Percentiles rank a stretch among this genome's conserved stretches.
Evolutionary conservation across 768 basidiomycete species (phyloP).

Genomic region (Tricholoma furcatifolium): DNA sequence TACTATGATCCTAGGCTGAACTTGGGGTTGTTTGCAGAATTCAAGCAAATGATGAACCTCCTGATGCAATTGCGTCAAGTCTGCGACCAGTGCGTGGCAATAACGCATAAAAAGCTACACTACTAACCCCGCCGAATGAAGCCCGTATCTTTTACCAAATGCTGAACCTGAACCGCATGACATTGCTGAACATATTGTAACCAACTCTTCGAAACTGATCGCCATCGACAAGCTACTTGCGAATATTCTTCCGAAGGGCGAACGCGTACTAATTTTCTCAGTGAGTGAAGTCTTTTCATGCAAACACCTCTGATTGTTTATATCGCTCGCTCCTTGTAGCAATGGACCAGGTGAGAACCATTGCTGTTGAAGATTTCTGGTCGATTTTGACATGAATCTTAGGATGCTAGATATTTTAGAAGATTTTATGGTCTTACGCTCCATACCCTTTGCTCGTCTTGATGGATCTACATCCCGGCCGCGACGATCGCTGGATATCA

Average conservation of each 20-base stretch:
- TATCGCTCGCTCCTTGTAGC: conserved; percentile 33
- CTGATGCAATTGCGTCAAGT: conserved; percentile 69
- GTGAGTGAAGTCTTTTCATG: conserved; percentile 29
- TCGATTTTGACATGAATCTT: not conserved
- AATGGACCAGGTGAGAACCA: conserved; percentile 51
- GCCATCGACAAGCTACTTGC: conserved; percentile 58
- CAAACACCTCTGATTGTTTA: not conserved
- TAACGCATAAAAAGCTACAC: not conserved
- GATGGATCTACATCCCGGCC: conserved; percentile 56
- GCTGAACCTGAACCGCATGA: conserved; percentile 48
- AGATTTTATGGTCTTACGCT: conserved; percentile 62
- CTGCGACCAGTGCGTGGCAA: conserved; percentile 57
- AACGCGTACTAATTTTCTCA: conserved; percentile 68
- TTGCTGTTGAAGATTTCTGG: not conserved
- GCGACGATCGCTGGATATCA: conserved; percentile 56
- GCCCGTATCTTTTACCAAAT: conserved; percentile 52
- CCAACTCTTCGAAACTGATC: conserved; percentile 55
- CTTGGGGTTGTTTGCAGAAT: conserved; percentile 31
- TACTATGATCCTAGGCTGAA: not conserved
- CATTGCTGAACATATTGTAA: conserved; percentile 55
- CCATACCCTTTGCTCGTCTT: conserved; percentile 57
- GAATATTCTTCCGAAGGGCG: conserved; percentile 56
- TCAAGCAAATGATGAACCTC: conserved; percentile 63
- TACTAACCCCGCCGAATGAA: not conserved
- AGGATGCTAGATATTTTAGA: conserved; percentile 71